These are phyloP conservation scores for Xylaria sp. DNA, from an alignment of 2,329 filamentous ascomycete genomes.

Conservation along the genomic window DNA sequence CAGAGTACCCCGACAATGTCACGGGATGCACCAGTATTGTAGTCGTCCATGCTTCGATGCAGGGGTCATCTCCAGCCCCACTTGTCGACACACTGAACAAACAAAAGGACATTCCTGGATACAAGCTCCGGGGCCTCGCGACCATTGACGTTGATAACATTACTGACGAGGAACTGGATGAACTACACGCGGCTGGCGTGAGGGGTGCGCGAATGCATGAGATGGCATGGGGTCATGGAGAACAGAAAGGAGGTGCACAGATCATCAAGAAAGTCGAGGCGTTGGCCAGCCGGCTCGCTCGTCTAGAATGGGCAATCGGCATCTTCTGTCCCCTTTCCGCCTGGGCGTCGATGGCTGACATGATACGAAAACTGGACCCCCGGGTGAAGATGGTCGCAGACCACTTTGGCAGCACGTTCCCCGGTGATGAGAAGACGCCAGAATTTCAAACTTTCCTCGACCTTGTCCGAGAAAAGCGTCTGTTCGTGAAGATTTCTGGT, in stretches of 20 bases:
- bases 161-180: neutral
- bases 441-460: neutral
- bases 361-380: neutral
- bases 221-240: slow-evolving; percentile 1
- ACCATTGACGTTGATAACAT: neutral
- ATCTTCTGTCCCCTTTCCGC: neutral
- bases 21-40: neutral
- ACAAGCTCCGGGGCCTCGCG: neutral
- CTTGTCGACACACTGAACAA: neutral
- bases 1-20: neutral
- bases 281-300: neutral
- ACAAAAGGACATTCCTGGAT: neutral
- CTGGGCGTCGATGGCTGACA: neutral
- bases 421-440: neutral
- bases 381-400: slow-evolving; percentile 1
- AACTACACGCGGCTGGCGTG: neutral
- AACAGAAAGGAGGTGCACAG: neutral
- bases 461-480: neutral
- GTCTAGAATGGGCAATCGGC: neutral
- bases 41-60: neutral
- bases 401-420: neutral
- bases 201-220: neutral
- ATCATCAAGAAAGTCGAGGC: neutral
- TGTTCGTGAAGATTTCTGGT: neutral
- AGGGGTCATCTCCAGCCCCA: neutral